Percentiles rank a stretch among this genome's conserved stretches.
Evolutionary conservation across 1,284 basidiomycete species (phyloP).

Genomic region (Puccinia polysora): DNA sequence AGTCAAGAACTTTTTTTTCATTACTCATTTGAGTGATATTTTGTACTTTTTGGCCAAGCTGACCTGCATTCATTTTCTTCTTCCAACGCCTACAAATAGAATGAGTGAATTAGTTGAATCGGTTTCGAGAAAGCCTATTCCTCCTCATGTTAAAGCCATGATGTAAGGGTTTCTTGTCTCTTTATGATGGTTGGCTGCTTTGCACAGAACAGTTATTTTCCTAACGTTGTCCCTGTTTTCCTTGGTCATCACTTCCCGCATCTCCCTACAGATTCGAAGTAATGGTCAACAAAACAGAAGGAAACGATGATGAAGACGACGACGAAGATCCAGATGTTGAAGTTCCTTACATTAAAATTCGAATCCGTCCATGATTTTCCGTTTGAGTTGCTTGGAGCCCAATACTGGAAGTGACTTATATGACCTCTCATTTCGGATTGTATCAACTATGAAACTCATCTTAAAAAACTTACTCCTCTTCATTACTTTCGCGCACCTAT

Average conservation of each 20-base stretch:
- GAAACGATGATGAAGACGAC: background rate
- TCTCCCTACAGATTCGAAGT: conserved; percentile 28
- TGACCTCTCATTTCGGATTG: too few species aligned
- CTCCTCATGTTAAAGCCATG: conserved; percentile 55
- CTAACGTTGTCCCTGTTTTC: background rate
- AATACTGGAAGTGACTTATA: too few species aligned
- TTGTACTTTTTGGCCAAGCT: conserved; percentile 50
- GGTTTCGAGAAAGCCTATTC: conserved; percentile 87
- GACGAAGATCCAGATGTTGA: conserved; percentile 41
- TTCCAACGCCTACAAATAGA: conserved; percentile 47
- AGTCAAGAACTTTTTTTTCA: conserved; percentile 46
- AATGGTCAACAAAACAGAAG: conserved; percentile 36
- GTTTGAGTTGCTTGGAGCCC: too few species aligned
- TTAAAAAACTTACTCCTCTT: too few species aligned
- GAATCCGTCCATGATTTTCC: conserved; percentile 31
- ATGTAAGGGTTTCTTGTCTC: too few species aligned
- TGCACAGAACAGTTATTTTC: background rate
- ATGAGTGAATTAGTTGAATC: conserved; percentile 86
- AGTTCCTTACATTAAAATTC: conserved; percentile 41
- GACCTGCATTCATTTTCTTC: conserved; percentile 40
- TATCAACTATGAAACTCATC: too few species aligned
- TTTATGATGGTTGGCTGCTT: background rate
- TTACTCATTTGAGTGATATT: background rate
- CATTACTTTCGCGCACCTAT: too few species aligned
- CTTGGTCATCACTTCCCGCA: background rate